These are phyloP conservation scores for Aphanomyces stellatus DNA, from an alignment of 352 stramenopile species.

Conservation along the genomic window DNA sequence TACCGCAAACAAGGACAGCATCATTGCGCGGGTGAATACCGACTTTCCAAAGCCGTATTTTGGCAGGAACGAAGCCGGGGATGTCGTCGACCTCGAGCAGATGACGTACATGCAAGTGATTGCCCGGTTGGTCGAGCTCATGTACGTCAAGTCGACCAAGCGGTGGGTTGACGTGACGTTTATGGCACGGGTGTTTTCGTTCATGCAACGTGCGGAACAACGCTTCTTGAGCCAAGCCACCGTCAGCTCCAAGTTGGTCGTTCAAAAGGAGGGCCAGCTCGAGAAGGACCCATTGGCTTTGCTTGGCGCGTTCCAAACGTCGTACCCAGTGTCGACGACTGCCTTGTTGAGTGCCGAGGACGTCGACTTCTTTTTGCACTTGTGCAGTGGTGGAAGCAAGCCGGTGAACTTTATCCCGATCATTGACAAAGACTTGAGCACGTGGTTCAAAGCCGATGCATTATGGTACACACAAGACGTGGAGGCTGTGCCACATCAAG, in stretches of 20 bases:
- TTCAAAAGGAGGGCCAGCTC: slow-evolving; percentile 23
- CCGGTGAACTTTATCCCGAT: slow-evolving; percentile 81
- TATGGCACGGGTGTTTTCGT: slow-evolving; percentile 48
- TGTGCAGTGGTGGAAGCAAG: slow-evolving; percentile 74
- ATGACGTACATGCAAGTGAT: slow-evolving; percentile 85
- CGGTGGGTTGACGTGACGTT: slow-evolving; percentile 74
- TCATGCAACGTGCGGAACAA: slow-evolving; percentile 57
- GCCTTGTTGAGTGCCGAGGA: slow-evolving; percentile 64
- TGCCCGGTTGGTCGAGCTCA: slow-evolving; percentile 63
- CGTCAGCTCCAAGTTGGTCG: slow-evolving; percentile 33
- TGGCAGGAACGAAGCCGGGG: slow-evolving; percentile 43
- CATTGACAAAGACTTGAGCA: slow-evolving; percentile 73
- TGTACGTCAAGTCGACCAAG: slow-evolving; percentile 50
- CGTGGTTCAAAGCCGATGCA: slow-evolving; percentile 86
- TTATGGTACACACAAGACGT: slow-evolving; percentile 86
- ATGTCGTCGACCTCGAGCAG: slow-evolving; percentile 58
- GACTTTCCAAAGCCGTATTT: slow-evolving; percentile 89
- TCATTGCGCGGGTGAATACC: slow-evolving; percentile 64
- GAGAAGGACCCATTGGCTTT: slow-evolving; percentile 30
- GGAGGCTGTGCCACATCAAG: slow-evolving; percentile 60
- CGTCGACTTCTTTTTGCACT: slow-evolving; percentile 70
- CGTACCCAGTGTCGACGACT: slow-evolving; percentile 39
- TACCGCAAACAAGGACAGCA: slow-evolving; percentile 57
- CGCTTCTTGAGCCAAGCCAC: slow-evolving; percentile 23
- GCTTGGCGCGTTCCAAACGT: slow-evolving; percentile 38